Conservation (phyloP, 73 alveolate genomes). For the Paramecium bursaria region DNA sequence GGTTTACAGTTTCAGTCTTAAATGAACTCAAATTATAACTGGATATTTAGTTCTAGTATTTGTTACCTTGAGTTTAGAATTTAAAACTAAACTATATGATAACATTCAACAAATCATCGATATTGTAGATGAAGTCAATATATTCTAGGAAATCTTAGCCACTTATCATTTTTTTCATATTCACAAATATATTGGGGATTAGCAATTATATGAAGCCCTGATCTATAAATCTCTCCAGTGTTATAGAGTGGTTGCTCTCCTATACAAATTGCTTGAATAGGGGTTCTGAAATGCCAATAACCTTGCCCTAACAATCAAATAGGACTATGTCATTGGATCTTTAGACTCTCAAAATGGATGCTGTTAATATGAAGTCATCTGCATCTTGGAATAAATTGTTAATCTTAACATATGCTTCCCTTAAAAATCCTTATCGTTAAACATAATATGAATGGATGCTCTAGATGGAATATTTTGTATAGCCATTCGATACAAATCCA, state of each 20-base stretch:
- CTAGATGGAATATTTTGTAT: conserved; percentile 16
- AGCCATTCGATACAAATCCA: conserved; percentile 20
- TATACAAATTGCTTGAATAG: background rate
- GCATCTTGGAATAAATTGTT: conserved; percentile 30
- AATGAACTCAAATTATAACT: background rate
- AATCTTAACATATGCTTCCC: conserved; percentile 4
- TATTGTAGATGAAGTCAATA: background rate
- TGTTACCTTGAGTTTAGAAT: background rate
- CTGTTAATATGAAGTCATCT: conserved; percentile 17
- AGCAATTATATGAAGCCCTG: background rate
- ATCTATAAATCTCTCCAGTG: conserved; percentile 14
- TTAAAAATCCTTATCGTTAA: background rate
- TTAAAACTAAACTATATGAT: background rate
- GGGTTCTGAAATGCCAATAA: conserved; percentile 9
- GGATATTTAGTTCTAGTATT: background rate
- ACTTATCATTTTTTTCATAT: conserved; percentile 5
- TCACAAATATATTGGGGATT: conserved; percentile 8
- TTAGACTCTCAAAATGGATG: background rate
- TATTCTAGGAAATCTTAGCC: background rate
- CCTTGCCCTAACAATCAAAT: conserved; percentile 21
- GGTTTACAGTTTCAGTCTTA: background rate
- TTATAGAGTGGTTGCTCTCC: background rate
- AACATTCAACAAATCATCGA: background rate
- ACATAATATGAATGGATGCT: conserved; percentile 24
- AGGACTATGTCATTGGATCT: background rate